Evolutionary conservation across 495 filamentous ascomycete species (phyloP), one percentile per base, ranked within the genome.

Genomic region (Penicillium coffeae): DNA sequence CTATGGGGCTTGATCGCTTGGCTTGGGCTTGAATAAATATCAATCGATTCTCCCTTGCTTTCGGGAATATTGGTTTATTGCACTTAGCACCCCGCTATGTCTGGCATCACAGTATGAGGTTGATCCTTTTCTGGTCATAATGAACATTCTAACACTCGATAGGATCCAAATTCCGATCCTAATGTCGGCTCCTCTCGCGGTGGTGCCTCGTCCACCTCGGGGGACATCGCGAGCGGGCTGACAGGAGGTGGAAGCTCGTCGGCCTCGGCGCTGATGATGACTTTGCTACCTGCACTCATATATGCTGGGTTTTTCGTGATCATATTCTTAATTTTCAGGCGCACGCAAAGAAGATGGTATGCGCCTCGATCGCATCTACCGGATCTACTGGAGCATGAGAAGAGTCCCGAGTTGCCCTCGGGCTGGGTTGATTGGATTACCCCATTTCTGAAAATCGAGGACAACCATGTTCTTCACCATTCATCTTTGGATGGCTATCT

Each of bases 341-440:
- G 73, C 50, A 84, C 79, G 30, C 81, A 92, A 38, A 75, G 78
- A 22, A 81, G 89, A 48, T 86, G 80, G 72, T 96, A 96, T 69
- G 82, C 86, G 9, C 90, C 90, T 0, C 76, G 89, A 65, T 88
- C 87, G 7, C 91, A 92, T 65, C 57, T 96, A 20, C 85, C 87
- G 20, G 85, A 74, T 56, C 63, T 90, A 50, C 78, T 79, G 33
- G 73, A 86, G 36, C 76, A 77, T 60, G 56, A 72, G 44, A 62
- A 64, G 21, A 74, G 52, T 35, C 70, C 69, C 4, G 60, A 72
- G 37, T 48, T 75, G n/a, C 72, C 72, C 0, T 59, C 65, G 2
- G 75, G 75, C 6, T 74, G 70, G 54, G 67, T 84, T 46, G 72
- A 81, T 48, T 88, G 85, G 85, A 69, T 87, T 25, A 73, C 73